Base-by-base conservation (phyloP, 1,284 basidiomycete genomes). In the Kwoniella shivajii region DNA sequence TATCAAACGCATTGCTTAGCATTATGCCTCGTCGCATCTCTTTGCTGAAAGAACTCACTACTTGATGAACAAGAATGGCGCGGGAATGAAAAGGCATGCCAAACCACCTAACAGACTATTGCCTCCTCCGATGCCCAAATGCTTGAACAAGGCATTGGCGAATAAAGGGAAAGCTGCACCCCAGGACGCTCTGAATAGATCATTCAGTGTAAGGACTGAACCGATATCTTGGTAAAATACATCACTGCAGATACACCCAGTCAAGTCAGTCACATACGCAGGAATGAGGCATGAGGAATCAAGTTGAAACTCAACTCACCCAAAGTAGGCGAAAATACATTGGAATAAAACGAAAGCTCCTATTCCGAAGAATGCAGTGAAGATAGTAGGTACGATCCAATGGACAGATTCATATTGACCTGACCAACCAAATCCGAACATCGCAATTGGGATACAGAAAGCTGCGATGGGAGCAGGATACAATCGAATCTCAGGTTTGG, bases 311-410 rank as follows among this genome's bases (percentile, higher is more conserved):
- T n/a, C 11, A 37, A 50, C 50, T 39, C 41, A 55, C 48, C 56
- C 55, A 38, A 59, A 57, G 29, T 63, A 55, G 3, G 55, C 59
- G 30, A 60, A 56, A 29, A 59, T 63, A 22, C 42, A 42, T 31
- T 59, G 59, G 52, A 63, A 63, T 11, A 58, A 38, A 18, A 60
- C 42, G 41, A 60, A 64, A n/a, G 63, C 59, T 10, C 69, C 70
- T 9, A 72, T 50, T 33, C 67, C 69, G 47, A 73, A 71, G 55
- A 72, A 62, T 4, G 55, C 30, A 3, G 65, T 61, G 13, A 63
- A 49, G 24, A 65, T 59, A 33, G 63, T 61, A n/a, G 67, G 64
- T 13, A 57, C 63, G 31, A 68, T 64, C 67, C 66, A 67, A 29
- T 64, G 62, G 24, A 56, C 44, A 2, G 43, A 54, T 30, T 39